Evolutionary conservation across 305 asterid species (phyloP), one percentile per base, ranked within the genome.

Genomic region (Petunia hybrid): DNA sequence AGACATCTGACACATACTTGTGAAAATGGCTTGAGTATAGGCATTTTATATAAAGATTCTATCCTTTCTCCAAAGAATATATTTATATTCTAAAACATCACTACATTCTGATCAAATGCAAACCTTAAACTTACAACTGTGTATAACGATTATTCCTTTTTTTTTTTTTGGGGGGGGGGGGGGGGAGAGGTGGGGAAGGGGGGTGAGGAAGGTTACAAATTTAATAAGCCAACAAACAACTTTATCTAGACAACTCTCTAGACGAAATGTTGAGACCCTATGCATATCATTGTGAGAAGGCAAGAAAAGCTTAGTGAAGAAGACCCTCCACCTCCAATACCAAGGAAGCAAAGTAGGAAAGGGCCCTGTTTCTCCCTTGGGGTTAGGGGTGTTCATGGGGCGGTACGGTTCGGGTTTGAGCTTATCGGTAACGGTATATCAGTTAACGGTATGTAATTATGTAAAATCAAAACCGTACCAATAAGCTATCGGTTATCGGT

Each of bases 341-440:
- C 59, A 69, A 45, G 76, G 39, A 45, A 45, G 76, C 57, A 68
- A 13, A 68, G 76, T 42, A 56, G 75, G 43, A 46, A 68, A 68
- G n/a, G 40, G 40, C 56, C n/a, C n/a, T n/a, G n/a, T n/a, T n/a
- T n/a, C 56, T 68, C 8, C 43, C 16, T 45, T 69, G 76, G 56
- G 57, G 8, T 42, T 55, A 68, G 39, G 76, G 6, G n/a, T n/a
- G n/a, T n/a, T n/a, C n/a, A n/a, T n/a, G n/a, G n/a, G n/a, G n/a
- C n/a, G n/a, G n/a, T n/a, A n/a, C n/a, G n/a, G n/a, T n/a, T n/a
- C n/a, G n/a, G n/a, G n/a, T n/a, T n/a, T n/a, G n/a, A n/a, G n/a
- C n/a, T n/a, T n/a, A n/a, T n/a, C n/a, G n/a, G n/a, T n/a, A n/a
- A n/a, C n/a, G n/a, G n/a, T n/a, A n/a, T n/a, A n/a, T n/a, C n/a